phyloP scores from a whole-genome alignment of 148 eudicot genomes.

The Hydrangea macrophylla region DNA sequence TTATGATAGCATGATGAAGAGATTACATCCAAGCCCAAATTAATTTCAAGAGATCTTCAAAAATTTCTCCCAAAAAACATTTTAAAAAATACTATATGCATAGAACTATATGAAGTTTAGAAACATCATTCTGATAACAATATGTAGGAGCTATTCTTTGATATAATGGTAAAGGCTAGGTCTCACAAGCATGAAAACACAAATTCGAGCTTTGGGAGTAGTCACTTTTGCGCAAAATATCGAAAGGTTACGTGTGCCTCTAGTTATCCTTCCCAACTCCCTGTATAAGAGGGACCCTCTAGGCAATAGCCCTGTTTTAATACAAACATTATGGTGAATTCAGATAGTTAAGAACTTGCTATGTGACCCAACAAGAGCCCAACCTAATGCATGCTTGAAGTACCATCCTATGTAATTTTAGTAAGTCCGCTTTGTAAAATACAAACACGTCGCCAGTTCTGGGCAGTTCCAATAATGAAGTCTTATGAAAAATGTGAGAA shows the following conservation, averaged over 20 bases:
- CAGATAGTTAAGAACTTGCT: background rate
- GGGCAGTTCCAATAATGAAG: background rate
- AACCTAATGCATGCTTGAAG: background rate
- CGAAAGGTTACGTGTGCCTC: too few relatives aligned
- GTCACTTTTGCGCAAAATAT: too few relatives aligned
- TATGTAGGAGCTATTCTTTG: too few relatives aligned
- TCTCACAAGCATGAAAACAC: too few relatives aligned
- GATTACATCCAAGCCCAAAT: background rate
- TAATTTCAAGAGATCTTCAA: background rate
- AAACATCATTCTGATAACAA: background rate
- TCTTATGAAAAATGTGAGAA: background rate
- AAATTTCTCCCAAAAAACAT: background rate
- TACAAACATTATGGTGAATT: too few relatives aligned
- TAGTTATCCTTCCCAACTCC: too few relatives aligned
- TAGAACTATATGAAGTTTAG: background rate
- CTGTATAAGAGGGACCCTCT: too few relatives aligned
- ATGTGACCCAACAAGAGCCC: background rate
- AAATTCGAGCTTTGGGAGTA: too few relatives aligned
- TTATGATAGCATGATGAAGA: too few relatives aligned
- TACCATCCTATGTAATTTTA: background rate
- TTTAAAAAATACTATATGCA: background rate
- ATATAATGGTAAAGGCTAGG: too few relatives aligned
- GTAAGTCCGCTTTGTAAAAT: background rate
- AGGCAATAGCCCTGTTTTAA: too few relatives aligned
- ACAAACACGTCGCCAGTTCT: background rate